Conservation (phyloP, 2,329 filamentous ascomycete genomes). For the Neopestalotiopsis sp. region DNA sequence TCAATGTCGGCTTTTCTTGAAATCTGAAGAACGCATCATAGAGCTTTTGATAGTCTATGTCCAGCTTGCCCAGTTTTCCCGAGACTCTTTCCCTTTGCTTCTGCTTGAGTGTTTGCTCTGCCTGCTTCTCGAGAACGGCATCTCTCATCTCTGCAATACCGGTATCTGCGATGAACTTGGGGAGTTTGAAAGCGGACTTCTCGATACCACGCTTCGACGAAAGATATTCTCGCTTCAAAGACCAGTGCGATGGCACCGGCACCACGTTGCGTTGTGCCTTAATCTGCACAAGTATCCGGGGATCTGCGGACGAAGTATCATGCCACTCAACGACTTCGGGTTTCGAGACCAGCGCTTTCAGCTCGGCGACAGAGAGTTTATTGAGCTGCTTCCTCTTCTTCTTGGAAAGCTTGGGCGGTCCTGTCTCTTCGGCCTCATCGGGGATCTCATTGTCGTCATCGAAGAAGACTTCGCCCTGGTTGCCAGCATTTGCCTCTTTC, state of each 20-base stretch:
- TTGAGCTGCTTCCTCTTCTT: conserved; percentile 92
- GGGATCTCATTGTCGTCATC: conserved; percentile 87
- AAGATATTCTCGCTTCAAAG: conserved; percentile 93
- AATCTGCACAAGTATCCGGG: conserved; percentile 87
- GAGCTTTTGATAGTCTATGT: conserved; percentile 97
- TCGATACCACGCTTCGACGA: conserved; percentile 97
- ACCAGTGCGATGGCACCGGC: conserved; percentile 93
- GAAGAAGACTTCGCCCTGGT: conserved; percentile 86
- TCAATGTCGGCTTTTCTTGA: conserved; percentile 93
- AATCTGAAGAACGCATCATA: conserved; percentile 99
- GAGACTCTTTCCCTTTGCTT: conserved; percentile 94
- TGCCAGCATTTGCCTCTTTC: conserved; percentile 70
- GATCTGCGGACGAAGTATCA: conserved; percentile 89
- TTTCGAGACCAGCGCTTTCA: conserved; percentile 89
- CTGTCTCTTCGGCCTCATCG: conserved; percentile 78
- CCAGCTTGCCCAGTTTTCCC: conserved; percentile 94
- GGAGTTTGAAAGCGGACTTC: conserved; percentile 89
- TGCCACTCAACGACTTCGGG: conserved; percentile 98
- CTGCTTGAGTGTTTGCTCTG: conserved; percentile 88
- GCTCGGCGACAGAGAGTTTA: conserved; percentile 91
- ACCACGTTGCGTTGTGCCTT: conserved; percentile 96
- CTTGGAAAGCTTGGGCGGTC: conserved; percentile 80
- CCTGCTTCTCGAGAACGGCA: conserved; percentile 93
- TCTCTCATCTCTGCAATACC: conserved; percentile 98
- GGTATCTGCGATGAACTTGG: conserved; percentile 96